Base-by-base conservation (phyloP, 805 yeast species). In the Kurtzmaniella fragi region DNA sequence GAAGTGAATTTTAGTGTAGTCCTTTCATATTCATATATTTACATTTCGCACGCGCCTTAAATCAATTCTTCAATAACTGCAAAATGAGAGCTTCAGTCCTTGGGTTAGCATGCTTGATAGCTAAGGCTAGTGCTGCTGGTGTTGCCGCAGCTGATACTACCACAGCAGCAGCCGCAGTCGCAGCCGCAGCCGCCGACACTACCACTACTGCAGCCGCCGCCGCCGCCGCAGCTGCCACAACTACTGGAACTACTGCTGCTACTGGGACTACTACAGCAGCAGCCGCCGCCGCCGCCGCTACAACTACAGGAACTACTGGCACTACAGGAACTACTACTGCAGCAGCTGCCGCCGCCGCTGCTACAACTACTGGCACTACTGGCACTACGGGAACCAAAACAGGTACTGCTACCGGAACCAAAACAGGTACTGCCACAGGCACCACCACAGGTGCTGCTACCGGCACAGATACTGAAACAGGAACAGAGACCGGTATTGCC, bases 271-370 rank as follows among this genome's bases (percentile, higher is more conserved):
- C 39, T 10, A 13, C 42, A 31, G 33, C 43, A 16, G 41, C 37
- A 28, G 37, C 42, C 13, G 41, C 31, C 27, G 33, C 43, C 13
- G 41, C 37, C 25, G 37, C 42, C 13, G 41, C 31, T 32, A 42
- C 52, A 10, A 35, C 47, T 10, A 31, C 32, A 8, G n/a, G 16
- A 31, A 32, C 35, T 11, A 32, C 35, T n/a, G n/a, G n/a, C n/a
- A n/a, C n/a, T n/a, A n/a, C n/a, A n/a, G n/a, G n/a, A n/a, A n/a
- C n/a, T n/a, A 29, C 42, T 8, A 37, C 28, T 12, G 33, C 44
- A 12, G 42, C 48, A 17, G 43, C 53, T 5, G 46, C 51, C 13
- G 49, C 49, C 9, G 42, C 44, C 15, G 52, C 47, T 12, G 50
- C 45, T 8, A 31, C 33, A 31, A 32, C 35, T 11, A 32, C 35